Conservation (phyloP, 176 grass and related monocot genomes). For the Miscanthus lutarioriparius region DNA sequence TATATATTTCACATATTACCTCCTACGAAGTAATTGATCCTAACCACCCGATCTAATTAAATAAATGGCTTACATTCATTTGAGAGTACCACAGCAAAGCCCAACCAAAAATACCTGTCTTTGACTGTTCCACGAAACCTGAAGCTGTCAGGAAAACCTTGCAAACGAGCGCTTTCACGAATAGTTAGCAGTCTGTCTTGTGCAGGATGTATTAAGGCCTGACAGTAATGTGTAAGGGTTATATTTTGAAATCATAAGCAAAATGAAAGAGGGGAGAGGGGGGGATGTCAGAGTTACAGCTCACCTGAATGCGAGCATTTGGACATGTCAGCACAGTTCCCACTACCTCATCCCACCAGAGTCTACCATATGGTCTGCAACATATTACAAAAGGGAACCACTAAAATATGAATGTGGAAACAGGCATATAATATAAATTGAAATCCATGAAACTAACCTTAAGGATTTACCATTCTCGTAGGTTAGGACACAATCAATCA, state of each 20-base stretch:
- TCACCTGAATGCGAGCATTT: conserved; percentile 70
- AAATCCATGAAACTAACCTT: conserved; percentile 53
- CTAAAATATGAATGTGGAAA: conserved; percentile 20
- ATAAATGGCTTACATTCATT: not conserved
- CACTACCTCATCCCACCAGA: conserved; percentile 97
- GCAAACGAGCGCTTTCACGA: conserved; percentile 87
- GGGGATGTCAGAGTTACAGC: not conserved
- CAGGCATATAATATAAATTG: not conserved
- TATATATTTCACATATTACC: not conserved
- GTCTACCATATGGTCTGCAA: conserved; percentile 71
- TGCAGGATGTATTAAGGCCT: conserved; percentile 87
- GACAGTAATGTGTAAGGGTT: conserved; percentile 34
- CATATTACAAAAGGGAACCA: conserved; percentile 24
- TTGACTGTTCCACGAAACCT: conserved; percentile 78
- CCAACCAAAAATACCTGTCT: conserved; percentile 56
- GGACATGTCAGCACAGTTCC: conserved; percentile 79
- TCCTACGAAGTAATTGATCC: not conserved
- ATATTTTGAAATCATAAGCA: conserved; percentile 28
- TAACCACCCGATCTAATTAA: not conserved
- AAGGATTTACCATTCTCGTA: conserved; percentile 73
- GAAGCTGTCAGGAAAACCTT: conserved; percentile 92
- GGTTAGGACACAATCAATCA: conserved; percentile 66
- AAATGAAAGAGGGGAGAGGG: conserved; percentile 18
- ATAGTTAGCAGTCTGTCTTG: conserved; percentile 81
- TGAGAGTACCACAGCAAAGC: not conserved